Base-by-base conservation (phyloP, 2,329 filamentous ascomycete genomes). In the Phyllosticta citrichinensis region DNA sequence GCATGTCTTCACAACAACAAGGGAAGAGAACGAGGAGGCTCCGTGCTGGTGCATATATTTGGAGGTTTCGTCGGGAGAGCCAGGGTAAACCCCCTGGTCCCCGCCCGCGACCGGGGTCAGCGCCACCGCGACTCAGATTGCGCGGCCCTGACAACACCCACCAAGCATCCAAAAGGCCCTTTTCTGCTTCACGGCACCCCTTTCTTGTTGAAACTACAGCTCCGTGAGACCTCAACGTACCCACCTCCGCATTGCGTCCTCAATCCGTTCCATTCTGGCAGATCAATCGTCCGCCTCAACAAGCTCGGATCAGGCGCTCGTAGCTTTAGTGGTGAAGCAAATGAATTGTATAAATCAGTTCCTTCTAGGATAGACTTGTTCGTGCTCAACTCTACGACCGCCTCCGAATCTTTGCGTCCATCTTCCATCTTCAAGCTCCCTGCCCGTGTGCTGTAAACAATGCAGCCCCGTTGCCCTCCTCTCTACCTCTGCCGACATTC, bases 51-150 rank as follows among this genome's bases (percentile, higher is more conserved):
- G 33, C 2, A 40, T 40, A 40, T 40, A 40, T 40, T 40, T 40
- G 33, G 33, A 40, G 33, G 33, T 40, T 40, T 40, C 33, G 33
- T 40, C 33, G 33, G 14, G 11, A 40, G 11, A 83, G 33, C 11
- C 33, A 40, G 33, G 33, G 33, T 40, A 40, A 12, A 17, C 14
- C 33, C 33, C 33, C 33, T 40, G 33, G 33, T 40, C 33, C 33
- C 33, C 33, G 33, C 33, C 33, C 33, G 33, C 33, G 33, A 12
- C 33, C 33, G 14, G 14, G 14, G 14, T 17, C 33, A 5, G 11
- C 11, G 33, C 14, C 33, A 17, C 33, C 11, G 33, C 33, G 33
- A 40, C 14, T 40, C 33, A 40, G 33, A 40, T 40, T 40, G 33
- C 33, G 33, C 14, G 33, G 33, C 33, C 33, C 33, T 40, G 33